Percentiles rank a stretch among this genome's conserved stretches.
Conservation (phyloP, 2,329 filamentous ascomycete species). For the Cladosporium cucumerinum region DNA sequence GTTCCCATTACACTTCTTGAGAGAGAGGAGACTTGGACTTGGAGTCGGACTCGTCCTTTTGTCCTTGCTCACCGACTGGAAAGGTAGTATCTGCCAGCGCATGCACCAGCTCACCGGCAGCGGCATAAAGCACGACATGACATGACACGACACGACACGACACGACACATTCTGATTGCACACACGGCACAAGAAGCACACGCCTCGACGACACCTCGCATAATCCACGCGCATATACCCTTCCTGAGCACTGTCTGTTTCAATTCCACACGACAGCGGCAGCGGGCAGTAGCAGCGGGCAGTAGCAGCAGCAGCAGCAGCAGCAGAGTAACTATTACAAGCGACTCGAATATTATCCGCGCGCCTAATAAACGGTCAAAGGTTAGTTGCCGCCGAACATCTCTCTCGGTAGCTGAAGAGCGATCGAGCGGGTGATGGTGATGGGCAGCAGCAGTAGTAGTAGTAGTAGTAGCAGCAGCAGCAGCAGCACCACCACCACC, state of each 20-base stretch:
- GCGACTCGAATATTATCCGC: not conserved
- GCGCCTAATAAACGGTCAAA: not conserved
- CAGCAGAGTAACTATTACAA: not conserved
- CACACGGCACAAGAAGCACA: not conserved
- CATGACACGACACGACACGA: too few species aligned
- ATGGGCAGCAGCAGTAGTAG: not conserved
- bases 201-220: not conserved
- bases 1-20: not conserved
- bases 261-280: not conserved
- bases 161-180: not conserved
- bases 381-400: not conserved
- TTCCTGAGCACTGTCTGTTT: not conserved
- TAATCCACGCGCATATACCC: not conserved
- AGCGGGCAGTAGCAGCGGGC: not conserved
- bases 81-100: constrained; percentile 2
- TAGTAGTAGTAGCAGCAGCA: too few species aligned
- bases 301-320: not conserved
- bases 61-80: constrained; percentile 2
- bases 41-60: not conserved
- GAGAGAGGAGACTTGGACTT: not conserved
- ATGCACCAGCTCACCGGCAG: constrained; percentile 2
- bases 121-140: constrained; percentile 2
- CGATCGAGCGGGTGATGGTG: not conserved
- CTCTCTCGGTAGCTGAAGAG: not conserved
- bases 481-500: too few species aligned